These are phyloP conservation scores for Candida sanyaensis DNA, from an alignment of 1,139 yeast genomes.

Conservation along the genomic window DNA sequence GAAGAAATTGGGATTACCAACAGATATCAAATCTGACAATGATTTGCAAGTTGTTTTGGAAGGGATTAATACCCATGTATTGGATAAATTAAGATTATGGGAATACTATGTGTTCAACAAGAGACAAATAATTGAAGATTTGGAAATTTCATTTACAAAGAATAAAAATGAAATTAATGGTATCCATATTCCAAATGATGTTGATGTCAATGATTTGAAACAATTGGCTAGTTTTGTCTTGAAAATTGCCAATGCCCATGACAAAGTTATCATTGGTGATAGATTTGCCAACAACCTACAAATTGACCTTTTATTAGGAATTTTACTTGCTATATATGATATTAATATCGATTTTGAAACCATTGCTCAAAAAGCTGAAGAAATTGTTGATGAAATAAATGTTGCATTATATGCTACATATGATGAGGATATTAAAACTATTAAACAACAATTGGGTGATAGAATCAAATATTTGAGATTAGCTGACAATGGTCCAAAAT, in stretches of 20 bases:
- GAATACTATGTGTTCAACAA: constrained; percentile 79
- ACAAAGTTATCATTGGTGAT: constrained; percentile 25
- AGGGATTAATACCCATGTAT: constrained; percentile 67
- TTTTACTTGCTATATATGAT: constrained; percentile 35
- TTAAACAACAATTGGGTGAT: constrained; percentile 68
- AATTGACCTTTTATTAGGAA: constrained; percentile 47
- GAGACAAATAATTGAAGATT: constrained; percentile 27
- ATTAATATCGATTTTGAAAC: constrained; percentile 28
- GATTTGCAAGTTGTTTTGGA: constrained; percentile 65
- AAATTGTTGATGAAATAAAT: constrained; percentile 76
- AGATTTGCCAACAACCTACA: constrained; percentile 61
- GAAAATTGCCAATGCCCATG: constrained; percentile 33
- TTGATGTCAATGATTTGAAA: constrained; percentile 35
- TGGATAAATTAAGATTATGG: constrained; percentile 75
- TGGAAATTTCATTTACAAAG: constrained; percentile 42
- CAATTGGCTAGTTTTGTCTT: constrained; percentile 55
- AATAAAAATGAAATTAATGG: constrained; percentile 24
- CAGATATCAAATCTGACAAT: constrained; percentile 43
- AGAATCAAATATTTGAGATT: constrained; percentile 76
- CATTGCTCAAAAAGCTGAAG: constrained; percentile 44
- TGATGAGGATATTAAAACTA: constrained; percentile 68
- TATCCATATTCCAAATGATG: constrained; percentile 30
- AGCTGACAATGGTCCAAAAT: constrained; percentile 76
- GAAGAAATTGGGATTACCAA: constrained; percentile 59
- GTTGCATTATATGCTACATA: constrained; percentile 70